These are phyloP conservation scores for Petunia secreta DNA, from an alignment of 257 asterid species.

Conservation along the genomic window DNA sequence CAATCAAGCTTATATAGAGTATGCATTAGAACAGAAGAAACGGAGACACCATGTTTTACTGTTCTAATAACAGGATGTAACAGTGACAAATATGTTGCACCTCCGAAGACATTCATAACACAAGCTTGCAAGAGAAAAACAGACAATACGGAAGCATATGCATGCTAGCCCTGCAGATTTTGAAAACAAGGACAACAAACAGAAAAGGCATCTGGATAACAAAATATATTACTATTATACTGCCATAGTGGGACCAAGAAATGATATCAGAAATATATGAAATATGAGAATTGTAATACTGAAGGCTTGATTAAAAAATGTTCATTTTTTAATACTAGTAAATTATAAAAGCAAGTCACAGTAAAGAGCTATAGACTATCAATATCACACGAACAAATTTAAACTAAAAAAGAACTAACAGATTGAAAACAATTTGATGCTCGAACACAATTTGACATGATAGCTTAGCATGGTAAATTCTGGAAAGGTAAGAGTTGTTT, in stretches of 20 bases:
- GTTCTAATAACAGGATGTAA: not conserved
- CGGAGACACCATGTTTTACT: not conserved
- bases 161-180: not conserved
- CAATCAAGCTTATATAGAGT: not conserved
- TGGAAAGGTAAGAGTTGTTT: not conserved
- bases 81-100: not conserved
- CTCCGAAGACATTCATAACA: not conserved
- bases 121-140: slow-evolving; percentile 4
- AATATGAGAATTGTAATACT: not conserved
- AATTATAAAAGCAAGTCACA: not conserved
- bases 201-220: not conserved
- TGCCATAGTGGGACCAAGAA: slow-evolving; percentile 6
- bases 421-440: not conserved
- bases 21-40: slow-evolving; percentile 17
- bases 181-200: not conserved
- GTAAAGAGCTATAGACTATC: not conserved
- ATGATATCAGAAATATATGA: not conserved
- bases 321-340: not conserved
- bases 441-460: not conserved
- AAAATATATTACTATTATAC: not conserved
- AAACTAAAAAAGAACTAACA: not conserved
- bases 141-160: not conserved
- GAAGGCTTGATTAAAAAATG: not conserved
- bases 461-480: not conserved
- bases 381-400: not conserved